A percentile compares a stretch with the other conserved stretches of the same genome.
Evolutionary conservation across 257 asterid species (phyloP).

Genomic region (Paulownia fortunei): DNA sequence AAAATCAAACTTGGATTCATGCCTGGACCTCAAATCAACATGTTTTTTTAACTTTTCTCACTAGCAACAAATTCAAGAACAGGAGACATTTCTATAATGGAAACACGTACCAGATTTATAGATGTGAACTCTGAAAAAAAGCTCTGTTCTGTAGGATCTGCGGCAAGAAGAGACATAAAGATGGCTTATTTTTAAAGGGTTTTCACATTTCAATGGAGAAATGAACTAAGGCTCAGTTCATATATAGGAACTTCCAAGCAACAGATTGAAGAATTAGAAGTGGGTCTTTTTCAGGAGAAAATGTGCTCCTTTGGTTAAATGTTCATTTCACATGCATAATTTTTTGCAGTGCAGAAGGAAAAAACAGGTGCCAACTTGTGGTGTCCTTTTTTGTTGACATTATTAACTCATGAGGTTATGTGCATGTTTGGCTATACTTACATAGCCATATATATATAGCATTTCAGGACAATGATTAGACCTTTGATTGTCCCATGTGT

Average conservation of each 20-base stretch:
- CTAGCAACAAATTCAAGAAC: neutral
- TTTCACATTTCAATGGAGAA: neutral
- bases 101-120: neutral
- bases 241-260: neutral
- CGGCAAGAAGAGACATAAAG: neutral
- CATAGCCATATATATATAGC: neutral
- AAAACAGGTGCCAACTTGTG: conserved; percentile 35
- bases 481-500: conserved; percentile 15
- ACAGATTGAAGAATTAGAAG: neutral
- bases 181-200: neutral
- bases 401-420: neutral
- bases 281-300: neutral
- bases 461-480: conserved; percentile 22
- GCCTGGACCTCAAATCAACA: neutral
- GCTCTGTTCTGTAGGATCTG: neutral
- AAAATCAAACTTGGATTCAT: neutral
- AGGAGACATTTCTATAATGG: neutral
- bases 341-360: conserved; percentile 7
- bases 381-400: conserved; percentile 29
- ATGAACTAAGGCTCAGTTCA: conserved; percentile 16
- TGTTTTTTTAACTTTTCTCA: neutral
- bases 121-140: neutral
- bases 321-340: conserved; percentile 9
- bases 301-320: neutral
- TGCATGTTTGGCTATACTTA: conserved; percentile 5